These are phyloP conservation scores for Lyophyllum shimeji DNA, from an alignment of 768 basidiomycete genomes.

Conservation along the genomic window DNA sequence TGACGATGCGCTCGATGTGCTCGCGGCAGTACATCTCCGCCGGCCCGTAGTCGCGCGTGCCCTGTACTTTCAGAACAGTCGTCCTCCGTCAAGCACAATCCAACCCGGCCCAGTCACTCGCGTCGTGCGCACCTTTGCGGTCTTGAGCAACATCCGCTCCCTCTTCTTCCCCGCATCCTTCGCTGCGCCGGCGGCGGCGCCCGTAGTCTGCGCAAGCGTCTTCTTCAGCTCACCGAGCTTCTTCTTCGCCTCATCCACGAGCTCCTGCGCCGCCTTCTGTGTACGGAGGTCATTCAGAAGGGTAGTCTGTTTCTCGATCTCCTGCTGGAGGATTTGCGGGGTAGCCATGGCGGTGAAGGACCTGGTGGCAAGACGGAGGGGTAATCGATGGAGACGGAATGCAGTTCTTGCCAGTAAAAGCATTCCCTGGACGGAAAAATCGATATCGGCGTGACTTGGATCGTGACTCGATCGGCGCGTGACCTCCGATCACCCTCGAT, in stretches of 20 bases:
- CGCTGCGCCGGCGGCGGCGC: slow-evolving; percentile 33
- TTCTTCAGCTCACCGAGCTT: slow-evolving; percentile 71
- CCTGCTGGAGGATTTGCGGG: slow-evolving; percentile 44
- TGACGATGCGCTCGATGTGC: slow-evolving; percentile 86
- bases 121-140: slow-evolving; percentile 88
- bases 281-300: slow-evolving; percentile 63
- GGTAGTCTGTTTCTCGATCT: slow-evolving; percentile 55
- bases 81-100: background rate
- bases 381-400: slow-evolving; percentile 35
- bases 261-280: slow-evolving; percentile 47
- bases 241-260: slow-evolving; percentile 65
- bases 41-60: slow-evolving; percentile 93
- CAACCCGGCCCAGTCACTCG: no score
- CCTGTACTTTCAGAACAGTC: slow-evolving; percentile 44
- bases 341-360: slow-evolving; percentile 16
- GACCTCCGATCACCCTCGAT: slow-evolving; percentile 3
- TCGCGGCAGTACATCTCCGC: slow-evolving; percentile 90
- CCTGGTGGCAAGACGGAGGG: slow-evolving; percentile 16
- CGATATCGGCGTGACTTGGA: background rate
- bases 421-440: slow-evolving; percentile 7
- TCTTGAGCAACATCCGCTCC: slow-evolving; percentile 80
- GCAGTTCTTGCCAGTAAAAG: slow-evolving; percentile 16
- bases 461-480: slow-evolving; percentile 1
- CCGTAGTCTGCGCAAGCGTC: slow-evolving; percentile 42
- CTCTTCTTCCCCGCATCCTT: slow-evolving; percentile 48